Evolutionary conservation across 306 rosid genomes (phyloP), one percentile per base, ranked within the genome.

Genomic region (Prunus persica): DNA sequence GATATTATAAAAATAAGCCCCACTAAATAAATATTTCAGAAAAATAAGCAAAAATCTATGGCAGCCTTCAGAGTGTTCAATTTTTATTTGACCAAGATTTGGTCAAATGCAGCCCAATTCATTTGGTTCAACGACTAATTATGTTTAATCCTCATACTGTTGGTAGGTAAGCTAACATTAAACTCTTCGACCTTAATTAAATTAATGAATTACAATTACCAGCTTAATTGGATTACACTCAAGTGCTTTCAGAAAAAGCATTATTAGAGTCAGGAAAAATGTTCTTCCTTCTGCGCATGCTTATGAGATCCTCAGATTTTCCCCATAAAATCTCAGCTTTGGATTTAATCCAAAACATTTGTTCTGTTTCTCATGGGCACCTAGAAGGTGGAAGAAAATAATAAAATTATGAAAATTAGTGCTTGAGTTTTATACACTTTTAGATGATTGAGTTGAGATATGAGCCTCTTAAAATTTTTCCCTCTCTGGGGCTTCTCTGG

Each of bases 91-190:
- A 69, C 80, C 76, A 61, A 49, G 65, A 69, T n/a, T 6, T 69
- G 2, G 54, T 58, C 70, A 77, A 69, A 58, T 3, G 30, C 58
- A 52, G 67, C 67, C 43, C 65, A 20, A 67, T 61, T 64, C 22
- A 58, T 41, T 63, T 61, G 69, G 55, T 77, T 84, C 89, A 76
- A 82, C 77, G 7, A 71, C 70, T 80, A 76, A 84, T 80, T 72
- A 86, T 82, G 87, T 76, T 83, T 66, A 51, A 46, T 68, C 55
- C 77, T 16, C 79, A 46, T 30, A 63, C 58, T 80, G 85, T 77
- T 81, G 83, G 86, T 86, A 73, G 89, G 89, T 84, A 69, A 77
- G 72, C 79, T 55, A 81, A 81, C 81, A 81, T 81, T 20, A 72
- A 66, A 78, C 62, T 70, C 69, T 69, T 67, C 73, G n/a, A 52